Conservation (phyloP, 116 monocot genomes). For the Dioscorea cayenensis region DNA sequence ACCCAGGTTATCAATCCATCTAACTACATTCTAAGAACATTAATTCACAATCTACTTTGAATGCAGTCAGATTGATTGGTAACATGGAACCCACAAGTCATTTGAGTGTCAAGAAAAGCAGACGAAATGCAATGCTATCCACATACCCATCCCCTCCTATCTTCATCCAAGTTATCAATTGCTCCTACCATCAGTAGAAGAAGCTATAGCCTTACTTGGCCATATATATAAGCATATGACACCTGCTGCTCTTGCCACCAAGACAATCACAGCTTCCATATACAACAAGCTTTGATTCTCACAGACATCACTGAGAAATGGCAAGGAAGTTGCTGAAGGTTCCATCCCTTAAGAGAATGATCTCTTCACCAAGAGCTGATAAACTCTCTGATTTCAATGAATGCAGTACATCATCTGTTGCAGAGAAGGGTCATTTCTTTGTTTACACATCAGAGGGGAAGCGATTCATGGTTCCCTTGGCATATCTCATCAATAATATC, state of each 20-base stretch:
- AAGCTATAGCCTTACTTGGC: neutral
- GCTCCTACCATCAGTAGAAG: neutral
- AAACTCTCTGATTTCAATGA: neutral
- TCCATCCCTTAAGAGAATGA: conserved; percentile 6
- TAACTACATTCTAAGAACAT: too few species aligned
- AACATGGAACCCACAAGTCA: too few species aligned
- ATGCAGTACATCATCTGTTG: neutral
- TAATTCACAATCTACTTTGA: too few species aligned
- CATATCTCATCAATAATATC: neutral
- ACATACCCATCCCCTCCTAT: too few species aligned
- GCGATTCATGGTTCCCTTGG: conserved; percentile 14
- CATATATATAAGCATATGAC: neutral
- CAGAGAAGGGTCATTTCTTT: conserved; percentile 12
- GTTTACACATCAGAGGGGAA: conserved; percentile 8
- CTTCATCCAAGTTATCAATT: neutral
- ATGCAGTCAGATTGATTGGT: too few species aligned
- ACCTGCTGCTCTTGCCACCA: neutral
- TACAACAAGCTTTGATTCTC: neutral
- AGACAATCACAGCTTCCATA: neutral
- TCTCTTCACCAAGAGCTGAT: neutral
- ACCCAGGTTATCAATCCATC: too few species aligned
- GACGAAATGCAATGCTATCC: too few species aligned
- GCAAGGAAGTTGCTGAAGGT: conserved; percentile 15
- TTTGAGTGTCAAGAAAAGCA: too few species aligned
- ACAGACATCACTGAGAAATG: neutral